A percentile compares a stretch with the other conserved stretches of the same genome.
phyloP scores from a whole-genome alignment of 345 rosid species.

The Noccaea bulbosa region DNA sequence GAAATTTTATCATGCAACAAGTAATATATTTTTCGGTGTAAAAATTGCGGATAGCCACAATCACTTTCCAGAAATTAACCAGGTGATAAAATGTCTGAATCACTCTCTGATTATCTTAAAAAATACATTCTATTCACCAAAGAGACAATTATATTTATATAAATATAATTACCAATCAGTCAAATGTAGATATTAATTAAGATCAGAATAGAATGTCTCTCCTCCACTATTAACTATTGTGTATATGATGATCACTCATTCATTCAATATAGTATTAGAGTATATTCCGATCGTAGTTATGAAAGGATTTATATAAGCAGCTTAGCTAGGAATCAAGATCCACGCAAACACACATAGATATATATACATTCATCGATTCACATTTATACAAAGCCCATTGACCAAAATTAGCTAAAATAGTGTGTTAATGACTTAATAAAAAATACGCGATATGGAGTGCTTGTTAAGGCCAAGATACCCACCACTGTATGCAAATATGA shows the following conservation, averaged over 20 bases:
- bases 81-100: too few relatives aligned
- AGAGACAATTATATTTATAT: not conserved
- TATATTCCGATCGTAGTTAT: not conserved
- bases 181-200: conserved; percentile 3
- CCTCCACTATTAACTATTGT: conserved; percentile 1
- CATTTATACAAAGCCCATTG: not conserved
- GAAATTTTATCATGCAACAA: too few relatives aligned
- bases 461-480: not conserved
- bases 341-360: not conserved
- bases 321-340: conserved; percentile 1
- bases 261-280: not conserved
- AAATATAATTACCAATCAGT: conserved; percentile 12
- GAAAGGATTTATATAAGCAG: not conserved
- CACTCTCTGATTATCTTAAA: too few relatives aligned
- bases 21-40: too few relatives aligned
- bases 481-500: not conserved
- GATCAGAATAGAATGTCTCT: conserved; percentile 20
- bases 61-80: too few relatives aligned
- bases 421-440: not conserved
- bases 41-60: too few relatives aligned
- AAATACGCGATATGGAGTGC: not conserved
- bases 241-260: conserved; percentile 4
- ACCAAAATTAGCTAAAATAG: not conserved
- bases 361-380: not conserved
- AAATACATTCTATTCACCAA: not conserved